Conservation (phyloP, 2,329 filamentous ascomycete genomes). For the Exophiala sp. region DNA sequence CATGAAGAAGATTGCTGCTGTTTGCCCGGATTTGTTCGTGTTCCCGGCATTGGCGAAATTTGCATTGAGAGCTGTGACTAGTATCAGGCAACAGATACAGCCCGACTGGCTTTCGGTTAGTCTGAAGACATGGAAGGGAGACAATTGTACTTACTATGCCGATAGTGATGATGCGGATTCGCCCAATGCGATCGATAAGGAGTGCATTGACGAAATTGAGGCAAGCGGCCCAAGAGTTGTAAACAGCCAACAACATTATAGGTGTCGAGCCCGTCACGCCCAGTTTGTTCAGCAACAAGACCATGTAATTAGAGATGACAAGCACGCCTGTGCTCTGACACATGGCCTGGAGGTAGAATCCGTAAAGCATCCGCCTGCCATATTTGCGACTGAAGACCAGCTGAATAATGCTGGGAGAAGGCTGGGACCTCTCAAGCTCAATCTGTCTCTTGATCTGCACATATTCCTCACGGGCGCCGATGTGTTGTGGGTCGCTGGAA, state of each 20-base stretch:
- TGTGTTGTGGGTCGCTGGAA: constrained; percentile 37
- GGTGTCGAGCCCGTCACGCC: constrained; percentile 39
- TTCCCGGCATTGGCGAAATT: constrained; percentile 31
- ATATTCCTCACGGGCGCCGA: constrained; percentile 38
- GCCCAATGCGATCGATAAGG: constrained; percentile 5
- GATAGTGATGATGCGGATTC: neutral
- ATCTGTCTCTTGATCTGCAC: constrained; percentile 29
- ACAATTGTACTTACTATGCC: constrained; percentile 11
- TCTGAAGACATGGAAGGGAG: neutral
- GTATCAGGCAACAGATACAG: constrained; percentile 34
- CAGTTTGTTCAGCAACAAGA: constrained; percentile 43
- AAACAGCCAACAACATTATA: constrained; percentile 42
- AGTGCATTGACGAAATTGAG: constrained; percentile 4
- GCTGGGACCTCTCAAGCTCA: constrained; percentile 2
- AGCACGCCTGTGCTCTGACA: constrained; percentile 21
- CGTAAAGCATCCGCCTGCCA: constrained; percentile 7
- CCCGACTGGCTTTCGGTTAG: constrained; percentile 30
- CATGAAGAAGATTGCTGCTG: constrained; percentile 37
- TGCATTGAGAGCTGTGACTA: constrained; percentile 36
- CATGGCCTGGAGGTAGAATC: constrained; percentile 1
- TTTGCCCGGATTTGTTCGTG: constrained; percentile 33
- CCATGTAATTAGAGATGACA: constrained; percentile 44
- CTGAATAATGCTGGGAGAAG: neutral
- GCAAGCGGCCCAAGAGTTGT: constrained; percentile 24
- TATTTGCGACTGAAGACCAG: neutral